A percentile compares a stretch with the other conserved stretches of the same genome.
These are phyloP conservation scores for Calonectria honghensis DNA, from an alignment of 2,329 filamentous ascomycete genomes.

Conservation along the genomic window DNA sequence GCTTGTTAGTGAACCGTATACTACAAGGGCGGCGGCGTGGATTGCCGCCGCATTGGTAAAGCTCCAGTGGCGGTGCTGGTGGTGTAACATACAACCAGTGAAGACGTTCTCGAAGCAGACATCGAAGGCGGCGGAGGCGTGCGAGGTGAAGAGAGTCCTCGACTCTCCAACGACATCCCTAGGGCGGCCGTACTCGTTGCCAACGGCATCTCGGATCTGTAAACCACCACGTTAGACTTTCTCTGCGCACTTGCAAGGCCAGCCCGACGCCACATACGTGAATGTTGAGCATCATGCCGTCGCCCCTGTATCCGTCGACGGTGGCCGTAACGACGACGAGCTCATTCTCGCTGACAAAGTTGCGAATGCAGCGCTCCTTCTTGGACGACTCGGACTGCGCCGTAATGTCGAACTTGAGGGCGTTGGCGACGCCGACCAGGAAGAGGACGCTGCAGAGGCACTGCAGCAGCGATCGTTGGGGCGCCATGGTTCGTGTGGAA, in stretches of 20 bases:
- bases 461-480: slow-evolving; percentile 72
- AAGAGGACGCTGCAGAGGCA: slow-evolving; percentile 75
- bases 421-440: slow-evolving; percentile 73
- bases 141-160: slow-evolving; percentile 94
- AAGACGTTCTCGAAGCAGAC: slow-evolving; percentile 96
- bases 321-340: slow-evolving; percentile 96
- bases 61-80: neutral
- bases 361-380: slow-evolving; percentile 93
- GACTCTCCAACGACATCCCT: slow-evolving; percentile 95
- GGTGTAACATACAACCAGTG: slow-evolving; percentile 76
- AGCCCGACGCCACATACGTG: slow-evolving; percentile 76
- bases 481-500: slow-evolving; percentile 65
- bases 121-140: slow-evolving; percentile 93
- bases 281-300: slow-evolving; percentile 96
- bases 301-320: slow-evolving; percentile 88
- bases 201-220: slow-evolving; percentile 94
- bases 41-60: neutral
- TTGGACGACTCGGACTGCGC: slow-evolving; percentile 77
- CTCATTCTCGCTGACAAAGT: slow-evolving; percentile 94
- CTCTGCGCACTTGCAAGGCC: slow-evolving; percentile 8
- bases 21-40: neutral
- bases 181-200: slow-evolving; percentile 95
- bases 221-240: slow-evolving; percentile 28
- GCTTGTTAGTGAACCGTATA: slow-evolving; percentile 39
- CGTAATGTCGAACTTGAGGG: slow-evolving; percentile 94